Evolutionary conservation across 768 basidiomycete genomes (phyloP), one percentile per base, ranked within the genome.

Genomic region (Phylloporus sp.): DNA sequence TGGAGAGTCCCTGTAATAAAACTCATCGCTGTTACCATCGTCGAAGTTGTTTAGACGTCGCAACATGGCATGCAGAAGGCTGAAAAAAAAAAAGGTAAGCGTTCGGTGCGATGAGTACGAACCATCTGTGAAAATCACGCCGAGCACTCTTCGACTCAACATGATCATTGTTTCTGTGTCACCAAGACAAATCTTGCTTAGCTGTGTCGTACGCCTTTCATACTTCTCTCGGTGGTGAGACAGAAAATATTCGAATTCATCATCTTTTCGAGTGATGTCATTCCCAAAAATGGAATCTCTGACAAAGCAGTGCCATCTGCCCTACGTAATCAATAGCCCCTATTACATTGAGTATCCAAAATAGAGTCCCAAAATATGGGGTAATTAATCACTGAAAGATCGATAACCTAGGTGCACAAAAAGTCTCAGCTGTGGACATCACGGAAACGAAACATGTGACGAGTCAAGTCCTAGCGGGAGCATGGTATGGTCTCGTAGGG

Each of bases 401-500:
- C 22, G 27, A 16, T 16, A 42, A 42, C 26, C 45, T 46, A 18
- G 32, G 5, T 12, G 6, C 23, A 26, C 10, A 35, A n/a, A 36
- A 15, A 23, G n/a, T 26, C 42, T 32, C 23, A 26, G 11, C 36
- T 6, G n/a, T 8, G 9, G 11, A 29, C 26, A 23, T 66, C 51
- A 70, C 5, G 54, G 36, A 6, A 43, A 47, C 26, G 55, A 45
- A 27, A 64, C 45, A 50, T 60, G 53, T 23, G 64, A 58, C 28
- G 65, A 63, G 55, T 75, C 69, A 43, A 81, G 63, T 28, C 84
- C 83, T 1, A 87, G 69, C 11, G 85, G 84, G 47, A 85, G 66
- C 75, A 85, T 79, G 10, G 65, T 72, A 47, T 64, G 66, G 59
- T 85, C 81, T 52, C 69, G 71, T 47, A 86, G 61, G 13, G 64